phyloP scores from a whole-genome alignment of 177 flowering plant species.

The Telopea speciosissima region DNA sequence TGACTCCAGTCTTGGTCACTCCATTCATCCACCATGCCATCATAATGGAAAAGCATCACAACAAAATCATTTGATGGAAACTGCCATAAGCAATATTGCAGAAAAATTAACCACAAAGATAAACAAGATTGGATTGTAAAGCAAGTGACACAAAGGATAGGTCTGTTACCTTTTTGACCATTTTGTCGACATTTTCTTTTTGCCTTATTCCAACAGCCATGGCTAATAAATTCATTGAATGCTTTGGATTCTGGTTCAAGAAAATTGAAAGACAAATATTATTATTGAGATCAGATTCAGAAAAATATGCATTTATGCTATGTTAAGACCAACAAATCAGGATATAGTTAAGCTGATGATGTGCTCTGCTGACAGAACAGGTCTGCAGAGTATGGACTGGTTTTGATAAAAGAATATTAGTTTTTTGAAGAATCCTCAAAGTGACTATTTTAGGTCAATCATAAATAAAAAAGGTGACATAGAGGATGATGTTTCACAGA shows the following conservation, averaged over 20 bases:
- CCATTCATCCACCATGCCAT: constrained; percentile 80
- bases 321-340: too few relatives aligned
- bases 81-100: constrained; percentile 30
- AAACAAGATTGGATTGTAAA: background rate
- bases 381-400: too few relatives aligned
- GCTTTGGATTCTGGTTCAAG: constrained; percentile 29
- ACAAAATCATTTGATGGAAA: constrained; percentile 55
- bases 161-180: constrained; percentile 61
- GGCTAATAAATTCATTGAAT: constrained; percentile 57
- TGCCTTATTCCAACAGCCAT: constrained; percentile 89
- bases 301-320: background rate
- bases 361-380: too few relatives aligned
- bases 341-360: too few relatives aligned
- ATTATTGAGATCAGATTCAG: background rate
- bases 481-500: too few relatives aligned
- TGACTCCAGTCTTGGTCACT: constrained; percentile 56
- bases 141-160: background rate
- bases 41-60: constrained; percentile 92
- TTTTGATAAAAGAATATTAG: too few relatives aligned
- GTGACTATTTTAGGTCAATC: too few relatives aligned
- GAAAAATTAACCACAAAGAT: constrained; percentile 4
- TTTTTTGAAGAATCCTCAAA: too few relatives aligned
- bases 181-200: constrained; percentile 50
- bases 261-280: background rate
- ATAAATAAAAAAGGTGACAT: too few relatives aligned